These are phyloP conservation scores for Xanthoceras sorbifolium DNA, from an alignment of 345 rosid species.

Conservation along the genomic window DNA sequence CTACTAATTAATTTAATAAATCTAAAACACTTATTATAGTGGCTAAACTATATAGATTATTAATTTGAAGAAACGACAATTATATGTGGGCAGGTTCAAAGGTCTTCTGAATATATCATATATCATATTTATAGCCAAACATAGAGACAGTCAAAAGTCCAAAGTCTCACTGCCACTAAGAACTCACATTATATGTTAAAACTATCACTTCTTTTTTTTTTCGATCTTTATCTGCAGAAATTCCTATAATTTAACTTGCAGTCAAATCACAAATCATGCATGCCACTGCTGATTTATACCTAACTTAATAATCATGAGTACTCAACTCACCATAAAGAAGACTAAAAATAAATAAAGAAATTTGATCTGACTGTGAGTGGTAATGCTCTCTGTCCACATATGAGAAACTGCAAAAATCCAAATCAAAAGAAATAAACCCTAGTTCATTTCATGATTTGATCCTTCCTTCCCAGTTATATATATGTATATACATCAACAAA, in stretches of 20 bases:
- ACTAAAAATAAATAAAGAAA: neutral
- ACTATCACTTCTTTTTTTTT: neutral
- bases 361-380: neutral
- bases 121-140: neutral
- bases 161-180: neutral
- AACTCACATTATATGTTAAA: neutral
- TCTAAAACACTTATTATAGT: neutral
- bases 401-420: neutral
- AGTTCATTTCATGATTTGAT: too few species aligned
- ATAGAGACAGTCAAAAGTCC: neutral
- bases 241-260: slow-evolving; percentile 15
- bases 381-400: neutral
- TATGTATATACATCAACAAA: too few species aligned
- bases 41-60: neutral
- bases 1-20: neutral
- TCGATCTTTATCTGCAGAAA: neutral
- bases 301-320: slow-evolving; percentile 19
- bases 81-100: slow-evolving; percentile 3
- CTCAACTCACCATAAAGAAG: neutral
- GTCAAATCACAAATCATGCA: slow-evolving; percentile 30
- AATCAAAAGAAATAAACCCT: neutral
- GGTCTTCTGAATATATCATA: too few species aligned
- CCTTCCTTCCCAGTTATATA: too few species aligned
- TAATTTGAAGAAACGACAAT: neutral
- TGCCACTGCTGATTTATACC: slow-evolving; percentile 23